phyloP scores from a whole-genome alignment of 306 rosid species.

The Myrica gale region DNA sequence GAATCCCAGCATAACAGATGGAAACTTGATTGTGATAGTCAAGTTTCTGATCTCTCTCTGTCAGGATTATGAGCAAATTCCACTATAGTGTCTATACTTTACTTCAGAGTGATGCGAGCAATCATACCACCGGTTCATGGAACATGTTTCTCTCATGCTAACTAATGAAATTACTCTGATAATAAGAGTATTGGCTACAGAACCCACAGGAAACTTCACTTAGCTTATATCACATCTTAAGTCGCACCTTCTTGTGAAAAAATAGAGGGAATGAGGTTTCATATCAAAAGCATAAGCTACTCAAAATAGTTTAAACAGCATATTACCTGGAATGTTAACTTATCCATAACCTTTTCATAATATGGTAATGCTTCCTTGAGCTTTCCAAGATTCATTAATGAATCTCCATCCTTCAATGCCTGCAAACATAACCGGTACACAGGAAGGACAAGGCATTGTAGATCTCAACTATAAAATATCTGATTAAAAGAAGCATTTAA shows the following conservation, averaged over 20 bases:
- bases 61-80: not conserved
- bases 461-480: not conserved
- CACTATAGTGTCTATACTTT: not conserved
- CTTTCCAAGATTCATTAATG: conserved; percentile 64
- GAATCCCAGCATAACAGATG: not conserved
- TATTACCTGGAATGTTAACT: conserved; percentile 66
- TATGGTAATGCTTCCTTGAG: conserved; percentile 67
- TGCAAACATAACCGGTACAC: conserved; percentile 25
- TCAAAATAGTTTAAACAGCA: conserved; percentile 10
- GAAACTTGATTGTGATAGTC: not conserved
- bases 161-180: not conserved
- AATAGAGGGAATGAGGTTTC: not conserved
- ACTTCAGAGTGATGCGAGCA: not conserved
- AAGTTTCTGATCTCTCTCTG: not conserved
- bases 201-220: not conserved
- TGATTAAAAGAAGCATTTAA: conserved; percentile 10
- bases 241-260: conserved; percentile 10
- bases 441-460: not conserved
- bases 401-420: conserved; percentile 74
- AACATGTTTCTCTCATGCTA: not conserved
- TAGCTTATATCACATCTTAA: not conserved
- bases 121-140: not conserved
- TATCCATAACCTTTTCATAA: conserved; percentile 71
- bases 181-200: not conserved
- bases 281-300: not conserved